These are phyloP conservation scores for Telopea speciosissima DNA, from an alignment of 177 flowering plant genomes.

Conservation along the genomic window DNA sequence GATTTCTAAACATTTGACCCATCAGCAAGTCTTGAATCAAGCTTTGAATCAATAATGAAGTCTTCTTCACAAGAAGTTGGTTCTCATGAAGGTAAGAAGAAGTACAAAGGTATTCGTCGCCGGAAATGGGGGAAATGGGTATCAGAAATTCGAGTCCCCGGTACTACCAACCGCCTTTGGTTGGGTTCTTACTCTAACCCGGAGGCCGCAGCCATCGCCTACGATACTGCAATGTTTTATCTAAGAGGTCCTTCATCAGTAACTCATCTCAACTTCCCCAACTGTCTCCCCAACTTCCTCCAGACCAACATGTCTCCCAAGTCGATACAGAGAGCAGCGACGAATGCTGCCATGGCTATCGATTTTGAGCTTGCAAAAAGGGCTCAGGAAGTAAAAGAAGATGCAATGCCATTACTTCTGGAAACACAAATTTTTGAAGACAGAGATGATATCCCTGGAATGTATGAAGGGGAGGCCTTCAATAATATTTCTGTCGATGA, in stretches of 20 bases:
- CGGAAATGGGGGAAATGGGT: slow-evolving; percentile 92
- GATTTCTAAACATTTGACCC: background rate
- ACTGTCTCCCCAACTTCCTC: slow-evolving; percentile 19
- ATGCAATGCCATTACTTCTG: background rate
- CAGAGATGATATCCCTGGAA: slow-evolving; percentile 2
- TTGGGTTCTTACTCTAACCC: slow-evolving; percentile 56
- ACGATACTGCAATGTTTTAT: slow-evolving; percentile 54
- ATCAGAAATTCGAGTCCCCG: slow-evolving; percentile 69
- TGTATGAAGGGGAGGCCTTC: slow-evolving; percentile 21
- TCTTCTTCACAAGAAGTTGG: background rate
- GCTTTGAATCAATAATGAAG: background rate
- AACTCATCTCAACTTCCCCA: slow-evolving; percentile 48
- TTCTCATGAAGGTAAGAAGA: slow-evolving; percentile 12
- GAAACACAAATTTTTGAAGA: slow-evolving; percentile 9
- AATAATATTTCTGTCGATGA: slow-evolving; percentile 50
- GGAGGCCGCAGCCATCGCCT: slow-evolving; percentile 69
- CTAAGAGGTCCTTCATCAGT: slow-evolving; percentile 23
- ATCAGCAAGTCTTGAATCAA: background rate
- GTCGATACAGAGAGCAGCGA: slow-evolving; percentile 49
- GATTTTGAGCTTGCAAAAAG: slow-evolving; percentile 30
- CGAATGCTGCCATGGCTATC: slow-evolving; percentile 59
- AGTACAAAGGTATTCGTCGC: slow-evolving; percentile 47
- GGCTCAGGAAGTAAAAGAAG: background rate
- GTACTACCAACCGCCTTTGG: slow-evolving; percentile 60
- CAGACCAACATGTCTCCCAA: slow-evolving; percentile 42